These are phyloP conservation scores for Thyridium curvatum DNA, from an alignment of 2,329 filamentous ascomycete species.

Conservation along the genomic window DNA sequence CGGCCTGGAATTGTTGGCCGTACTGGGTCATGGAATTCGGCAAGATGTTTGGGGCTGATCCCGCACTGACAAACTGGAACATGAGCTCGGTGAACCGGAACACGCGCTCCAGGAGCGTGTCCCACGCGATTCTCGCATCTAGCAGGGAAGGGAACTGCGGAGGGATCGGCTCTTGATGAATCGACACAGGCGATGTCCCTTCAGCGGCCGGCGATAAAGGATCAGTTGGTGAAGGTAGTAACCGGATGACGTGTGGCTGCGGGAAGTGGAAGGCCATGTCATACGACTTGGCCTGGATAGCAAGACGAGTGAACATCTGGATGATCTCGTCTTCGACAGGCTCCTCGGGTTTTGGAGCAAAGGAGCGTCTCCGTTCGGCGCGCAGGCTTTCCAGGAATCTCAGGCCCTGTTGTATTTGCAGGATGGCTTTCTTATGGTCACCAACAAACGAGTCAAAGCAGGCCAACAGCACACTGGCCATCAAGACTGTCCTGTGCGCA, in stretches of 20 bases:
- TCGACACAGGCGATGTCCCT: conserved; percentile 31
- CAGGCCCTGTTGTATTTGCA: conserved; percentile 54
- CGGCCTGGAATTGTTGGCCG: conserved; percentile 38
- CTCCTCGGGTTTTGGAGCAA: conserved; percentile 33
- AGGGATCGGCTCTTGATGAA: conserved; percentile 30
- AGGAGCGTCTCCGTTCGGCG: conserved; percentile 33
- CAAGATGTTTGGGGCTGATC: conserved; percentile 45
- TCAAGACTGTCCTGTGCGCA: conserved; percentile 49
- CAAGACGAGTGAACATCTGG: conserved; percentile 57
- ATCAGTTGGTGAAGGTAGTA: conserved; percentile 30
- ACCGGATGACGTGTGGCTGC: conserved; percentile 51
- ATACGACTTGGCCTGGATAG: conserved; percentile 61
- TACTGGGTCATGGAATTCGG: conserved; percentile 40
- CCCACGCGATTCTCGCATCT: conserved; percentile 51
- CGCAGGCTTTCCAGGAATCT: conserved; percentile 47
- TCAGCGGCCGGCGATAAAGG: conserved; percentile 36
- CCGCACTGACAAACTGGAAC: conserved; percentile 30
- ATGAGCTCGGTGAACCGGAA: conserved; percentile 54
- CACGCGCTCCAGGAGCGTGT: conserved; percentile 48
- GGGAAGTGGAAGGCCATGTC: conserved; percentile 65
- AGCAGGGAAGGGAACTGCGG: conserved; percentile 40
- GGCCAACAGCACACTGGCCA: conserved; percentile 59
- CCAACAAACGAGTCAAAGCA: conserved; percentile 64
- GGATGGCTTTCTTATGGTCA: conserved; percentile 54
- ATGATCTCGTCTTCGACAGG: conserved; percentile 52